A percentile compares a stretch with the other conserved stretches of the same genome.
Evolutionary conservation across 2,329 filamentous ascomycete genomes (phyloP).

Genomic region (Colletotrichum tropicicola): DNA sequence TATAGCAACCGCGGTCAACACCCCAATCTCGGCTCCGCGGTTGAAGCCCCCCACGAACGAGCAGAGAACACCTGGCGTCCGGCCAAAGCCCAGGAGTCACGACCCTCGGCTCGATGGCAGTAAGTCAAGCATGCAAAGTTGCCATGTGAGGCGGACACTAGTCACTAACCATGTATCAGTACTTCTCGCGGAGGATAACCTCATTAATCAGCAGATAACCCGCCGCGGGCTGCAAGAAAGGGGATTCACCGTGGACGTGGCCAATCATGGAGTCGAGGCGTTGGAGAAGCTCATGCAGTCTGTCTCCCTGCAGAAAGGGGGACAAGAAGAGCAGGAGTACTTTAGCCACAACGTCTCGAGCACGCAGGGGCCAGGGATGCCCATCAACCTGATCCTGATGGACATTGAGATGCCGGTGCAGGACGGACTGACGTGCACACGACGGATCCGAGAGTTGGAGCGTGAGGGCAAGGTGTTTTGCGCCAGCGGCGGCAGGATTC

Average conservation of each 20-base stretch:
- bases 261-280: slow-evolving; percentile 66
- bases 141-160: background rate
- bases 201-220: slow-evolving; percentile 67
- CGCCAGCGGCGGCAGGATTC: slow-evolving; percentile 58
- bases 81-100: background rate
- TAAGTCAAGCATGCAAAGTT: background rate
- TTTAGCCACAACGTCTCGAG: background rate
- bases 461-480: slow-evolving; percentile 57
- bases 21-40: slow-evolving; percentile 1
- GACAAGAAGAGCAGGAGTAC: slow-evolving; percentile 11
- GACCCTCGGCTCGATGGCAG: slow-evolving; percentile 44
- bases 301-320: slow-evolving; percentile 34
- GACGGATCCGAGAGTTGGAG: slow-evolving; percentile 70
- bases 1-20: background rate
- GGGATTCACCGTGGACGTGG: slow-evolving; percentile 61
- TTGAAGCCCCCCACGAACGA: slow-evolving; percentile 4
- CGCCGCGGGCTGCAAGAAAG: slow-evolving; percentile 58
- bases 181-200: slow-evolving; percentile 67
- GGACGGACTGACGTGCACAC: slow-evolving; percentile 74
- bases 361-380: slow-evolving; percentile 34
- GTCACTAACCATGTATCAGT: background rate
- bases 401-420: slow-evolving; percentile 82
- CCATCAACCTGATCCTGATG: slow-evolving; percentile 74
- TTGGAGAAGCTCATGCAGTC: slow-evolving; percentile 54
- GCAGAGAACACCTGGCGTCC: slow-evolving; percentile 18